These are phyloP conservation scores for Ogataea nakhonphanomensis DNA, from an alignment of 805 yeast genomes.

Conservation along the genomic window DNA sequence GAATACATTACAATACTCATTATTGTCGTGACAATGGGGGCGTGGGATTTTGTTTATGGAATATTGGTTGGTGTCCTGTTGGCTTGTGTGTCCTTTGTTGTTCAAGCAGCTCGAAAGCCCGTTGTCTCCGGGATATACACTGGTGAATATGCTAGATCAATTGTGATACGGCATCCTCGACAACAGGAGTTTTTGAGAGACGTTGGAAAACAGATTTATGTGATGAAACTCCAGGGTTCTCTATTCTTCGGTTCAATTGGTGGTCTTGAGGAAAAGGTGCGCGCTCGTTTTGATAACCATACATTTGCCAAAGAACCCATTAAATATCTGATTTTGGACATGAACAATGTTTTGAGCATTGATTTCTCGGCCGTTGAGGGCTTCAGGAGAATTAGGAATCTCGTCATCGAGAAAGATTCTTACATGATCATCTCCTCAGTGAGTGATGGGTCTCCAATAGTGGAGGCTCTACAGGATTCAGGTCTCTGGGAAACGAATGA, in stretches of 20 bases:
- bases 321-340: conserved; percentile 77
- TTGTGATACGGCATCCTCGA: conserved; percentile 85
- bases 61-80: conserved; percentile 84
- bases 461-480: conserved; percentile 74
- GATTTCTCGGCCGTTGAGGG: conserved; percentile 98
- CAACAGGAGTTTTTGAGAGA: conserved; percentile 81
- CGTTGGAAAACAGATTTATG: conserved; percentile 88
- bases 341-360: conserved; percentile 73
- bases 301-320: conserved; percentile 56
- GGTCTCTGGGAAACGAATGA: conserved; percentile 64
- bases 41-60: conserved; percentile 91
- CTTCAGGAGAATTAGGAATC: conserved; percentile 77
- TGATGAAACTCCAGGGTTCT: conserved; percentile 82
- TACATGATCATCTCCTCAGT: conserved; percentile 79
- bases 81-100: conserved; percentile 94
- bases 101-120: conserved; percentile 81
- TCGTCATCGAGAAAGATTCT: conserved; percentile 65
- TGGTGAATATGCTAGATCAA: conserved; percentile 86
- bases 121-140: conserved; percentile 79
- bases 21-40: conserved; percentile 93
- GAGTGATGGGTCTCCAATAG: conserved; percentile 58
- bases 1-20: conserved; percentile 83
- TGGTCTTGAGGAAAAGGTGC: conserved; percentile 74
- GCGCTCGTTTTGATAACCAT: conserved; percentile 58
- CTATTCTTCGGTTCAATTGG: conserved; percentile 95